Evolutionary conservation across 805 yeast species (phyloP), one percentile per base, ranked within the genome.

Genomic region (Tetrapisispora nanseiensis): DNA sequence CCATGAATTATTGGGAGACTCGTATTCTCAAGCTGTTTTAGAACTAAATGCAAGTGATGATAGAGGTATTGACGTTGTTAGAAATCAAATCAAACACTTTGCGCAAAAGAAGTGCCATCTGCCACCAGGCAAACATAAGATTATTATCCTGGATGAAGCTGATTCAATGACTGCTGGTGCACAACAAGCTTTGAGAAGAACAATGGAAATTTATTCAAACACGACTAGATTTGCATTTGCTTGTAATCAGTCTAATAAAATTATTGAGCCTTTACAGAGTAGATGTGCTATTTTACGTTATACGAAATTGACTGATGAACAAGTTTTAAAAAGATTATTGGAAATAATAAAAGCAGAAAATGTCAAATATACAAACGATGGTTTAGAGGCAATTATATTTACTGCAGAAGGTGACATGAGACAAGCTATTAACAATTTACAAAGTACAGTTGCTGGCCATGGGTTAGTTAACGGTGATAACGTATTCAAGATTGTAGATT

Each of bases 341-440:
- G 82, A 85, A 53, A 74, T 92, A 19, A 73, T 80, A 36, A 71
- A 80, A 50, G 54, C 63, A 2, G 97, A 92, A 60, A 60, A 77
- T 34, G 83, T 90, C 12, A 69, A 86, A 55, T 84, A 76, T 62
- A 77, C 89, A 15, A 84, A 86, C 47, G 96, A 86, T 61, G 98
- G 98, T 0, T 65, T 92, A 28, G 86, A 86, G 51, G 97, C 98
- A 0, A 71, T 92, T 45, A 78, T 92, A 13, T 92, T 92, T 65
- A 82, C 97, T 0, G 94, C 96, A 0, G 98, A 92, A 58, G 98
- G 98, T 46, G 98, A 92, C 59, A 90, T 92, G 98, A 78, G 98
- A 62, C 98, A 92, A 63, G 98, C 97, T 0, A 75, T 92, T 37
- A 92, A 92, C 58, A 92, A 92, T 62, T 61, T 92, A 45, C 98